Evolutionary conservation across 495 filamentous ascomycete genomes (phyloP), one percentile per base, ranked within the genome.

Genomic region (Penicillium ucsense): DNA sequence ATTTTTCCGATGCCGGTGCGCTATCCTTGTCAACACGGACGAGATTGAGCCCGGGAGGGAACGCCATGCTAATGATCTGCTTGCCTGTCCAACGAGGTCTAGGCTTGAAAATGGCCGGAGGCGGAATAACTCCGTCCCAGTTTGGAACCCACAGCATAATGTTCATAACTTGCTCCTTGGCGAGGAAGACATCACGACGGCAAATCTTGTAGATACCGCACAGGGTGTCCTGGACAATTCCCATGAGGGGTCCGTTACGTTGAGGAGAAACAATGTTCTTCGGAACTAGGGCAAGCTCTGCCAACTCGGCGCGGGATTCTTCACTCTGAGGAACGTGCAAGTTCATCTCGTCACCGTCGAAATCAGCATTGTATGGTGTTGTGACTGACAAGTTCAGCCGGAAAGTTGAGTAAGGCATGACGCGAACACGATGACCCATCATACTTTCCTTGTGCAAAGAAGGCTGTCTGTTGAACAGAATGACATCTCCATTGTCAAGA

Each of bases 281-380:
- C 5, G 92, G 92, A 41, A 99, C 92, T 79, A 96, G 84, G 65
- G 92, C 95, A 35, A 99, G 82, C 59, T 95, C 78, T 56, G 79
- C 85, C 53, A 99, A 79, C 67, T 99, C 92, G 7, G 92, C 91
- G 8, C 92, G 82, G 27, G 92, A 88, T 66, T 99, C 94, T 57
- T 99, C 91, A 11, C 85, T 86, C 63, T 99, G 92, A 6, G 92
- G 94, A 37, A 99, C 94, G 75, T 99, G 92, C 66, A 99, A 79
- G 61, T 99, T 99, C 92, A 99, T 99, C 68, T 99, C 92, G 66
- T 99, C 92, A 53, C 92, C 92, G 61, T 99, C 92, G 62, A 99
- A 99, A 83, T 99, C 92, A 50, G 92, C 92, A 66, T 99, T 99
- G 72, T 99, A 99, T 2, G 92, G 92, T 37, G 89, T 91, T 0